Conservation (phyloP, 345 rosid genomes). For the Eucalyptus virginea region DNA sequence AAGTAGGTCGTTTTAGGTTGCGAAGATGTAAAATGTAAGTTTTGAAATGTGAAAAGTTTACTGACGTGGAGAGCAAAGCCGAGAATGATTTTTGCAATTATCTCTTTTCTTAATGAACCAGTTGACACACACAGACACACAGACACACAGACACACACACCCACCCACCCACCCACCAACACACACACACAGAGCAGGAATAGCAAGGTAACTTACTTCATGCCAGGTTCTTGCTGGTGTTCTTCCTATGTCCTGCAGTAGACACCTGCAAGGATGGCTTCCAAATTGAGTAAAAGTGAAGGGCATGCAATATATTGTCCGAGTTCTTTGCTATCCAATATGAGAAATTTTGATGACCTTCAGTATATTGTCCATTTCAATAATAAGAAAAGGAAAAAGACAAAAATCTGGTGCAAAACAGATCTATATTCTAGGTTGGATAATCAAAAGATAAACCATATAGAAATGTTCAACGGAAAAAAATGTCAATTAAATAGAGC, state of each 20-base stretch:
- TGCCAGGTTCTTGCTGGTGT: neutral
- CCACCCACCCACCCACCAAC: neutral
- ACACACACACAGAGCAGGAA: neutral
- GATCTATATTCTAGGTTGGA: neutral
- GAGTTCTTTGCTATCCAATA: neutral
- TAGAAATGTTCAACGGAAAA: neutral
- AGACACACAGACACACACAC: neutral
- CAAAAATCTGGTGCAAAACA: neutral
- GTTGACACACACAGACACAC: neutral
- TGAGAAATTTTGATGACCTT: neutral
- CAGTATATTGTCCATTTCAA: neutral
- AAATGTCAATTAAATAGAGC: neutral
- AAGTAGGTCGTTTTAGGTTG: neutral
- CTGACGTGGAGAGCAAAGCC: neutral
- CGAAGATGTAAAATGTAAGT: neutral
- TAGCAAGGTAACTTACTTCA: neutral
- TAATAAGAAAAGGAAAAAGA: neutral
- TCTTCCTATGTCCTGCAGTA: neutral
- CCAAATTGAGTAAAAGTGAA: neutral
- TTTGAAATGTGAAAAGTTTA: neutral
- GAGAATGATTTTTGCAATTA: neutral
- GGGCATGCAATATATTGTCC: neutral
- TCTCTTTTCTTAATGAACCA: neutral
- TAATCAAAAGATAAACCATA: neutral
- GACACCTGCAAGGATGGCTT: neutral